Evolutionary conservation across 805 yeast species (phyloP), one percentile per base, ranked within the genome.

Genomic region (Kazachstania psychrophila): DNA sequence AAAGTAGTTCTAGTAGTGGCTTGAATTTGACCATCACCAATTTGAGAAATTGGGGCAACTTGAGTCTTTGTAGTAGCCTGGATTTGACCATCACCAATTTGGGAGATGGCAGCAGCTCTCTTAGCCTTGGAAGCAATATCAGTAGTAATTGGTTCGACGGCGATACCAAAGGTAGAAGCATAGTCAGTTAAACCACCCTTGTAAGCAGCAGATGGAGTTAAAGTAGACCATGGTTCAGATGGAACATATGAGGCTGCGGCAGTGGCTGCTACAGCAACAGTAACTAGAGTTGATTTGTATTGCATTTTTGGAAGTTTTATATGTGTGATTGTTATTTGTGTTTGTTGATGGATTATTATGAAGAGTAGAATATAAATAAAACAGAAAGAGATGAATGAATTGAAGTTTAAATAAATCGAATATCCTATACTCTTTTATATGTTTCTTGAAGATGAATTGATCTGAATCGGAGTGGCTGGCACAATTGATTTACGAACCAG

Each of bases 1-100:
- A n/a, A n/a, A n/a, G n/a, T n/a, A n/a, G n/a, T n/a, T n/a, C n/a
- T n/a, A n/a, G n/a, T n/a, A 32, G 62, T 44, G 23, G 60, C 60
- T 48, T 64, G 69, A 34, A 61, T 62, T 64, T 54, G 71, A 42
- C 73, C 73, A 41, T 69, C 75, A 40, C 56, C 54, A 39, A 68
- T 62, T 51, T 70, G 75, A 39, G 70, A 57, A 25, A 56, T 56
- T 12, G 63, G 51, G 11, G 57, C 36, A 22, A 48, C 38, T 20
- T 41, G 42, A 19, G 51, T 44, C 30, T 42, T 41, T 20, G 67
- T 57, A 20, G 66, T 49, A 34, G 52, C 56, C 37, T 52, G 80
- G 49, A 74, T 64, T 60, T 75, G 80, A 53, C 80, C 80, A 47
- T 75, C 81, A 49, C 69, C 70, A 42, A 75, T 75, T 59, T 73